Conservation (phyloP, 2,329 filamentous ascomycete genomes). For the Phaeosphaeria sp. region DNA sequence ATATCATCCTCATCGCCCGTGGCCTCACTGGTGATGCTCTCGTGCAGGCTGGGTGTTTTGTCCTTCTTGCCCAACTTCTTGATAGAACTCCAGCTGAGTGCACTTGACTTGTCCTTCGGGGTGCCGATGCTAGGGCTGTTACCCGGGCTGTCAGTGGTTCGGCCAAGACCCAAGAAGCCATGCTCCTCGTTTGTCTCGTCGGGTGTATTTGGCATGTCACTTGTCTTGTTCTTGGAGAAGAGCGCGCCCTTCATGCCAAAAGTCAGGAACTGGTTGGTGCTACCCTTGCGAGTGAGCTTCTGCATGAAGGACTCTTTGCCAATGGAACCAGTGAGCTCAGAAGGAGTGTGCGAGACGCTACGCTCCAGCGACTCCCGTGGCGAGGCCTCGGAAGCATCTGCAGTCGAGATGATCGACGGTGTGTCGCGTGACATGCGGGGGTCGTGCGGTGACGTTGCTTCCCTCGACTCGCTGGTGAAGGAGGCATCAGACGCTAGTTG, state of each 20-base stretch:
- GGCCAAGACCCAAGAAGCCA: slow-evolving; percentile 31
- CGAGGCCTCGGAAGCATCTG: slow-evolving; percentile 41
- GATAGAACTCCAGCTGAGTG: slow-evolving; percentile 54
- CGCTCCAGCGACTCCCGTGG: slow-evolving; percentile 52
- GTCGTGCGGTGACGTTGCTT: slow-evolving; percentile 34
- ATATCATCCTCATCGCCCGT: slow-evolving; percentile 48
- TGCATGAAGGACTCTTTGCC: slow-evolving; percentile 58
- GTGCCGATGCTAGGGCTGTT: slow-evolving; percentile 48
- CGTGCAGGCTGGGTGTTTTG: slow-evolving; percentile 56
- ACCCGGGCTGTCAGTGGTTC: slow-evolving; percentile 35
- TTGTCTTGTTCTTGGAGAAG: slow-evolving; percentile 41
- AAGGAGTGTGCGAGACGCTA: slow-evolving; percentile 46
- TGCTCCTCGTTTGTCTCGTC: slow-evolving; percentile 50
- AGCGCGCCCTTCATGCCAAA: slow-evolving; percentile 48
- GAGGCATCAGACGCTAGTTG: slow-evolving; percentile 28
- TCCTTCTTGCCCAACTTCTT: slow-evolving; percentile 53
- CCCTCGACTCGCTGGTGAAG: slow-evolving; percentile 26
- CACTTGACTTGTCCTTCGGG: slow-evolving; percentile 47
- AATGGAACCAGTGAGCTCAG: slow-evolving; percentile 40
- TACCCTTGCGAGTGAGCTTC: slow-evolving; percentile 57
- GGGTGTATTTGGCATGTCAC: slow-evolving; percentile 42
- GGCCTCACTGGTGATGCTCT: slow-evolving; percentile 52
- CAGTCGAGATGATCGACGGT: slow-evolving; percentile 51
- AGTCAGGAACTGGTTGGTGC: slow-evolving; percentile 53
- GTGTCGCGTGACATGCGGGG: slow-evolving; percentile 53